Percentiles rank a stretch among this genome's conserved stretches.
phyloP scores from a whole-genome alignment of 345 rosid genomes.

The Psidium friedrichsthalianum region DNA sequence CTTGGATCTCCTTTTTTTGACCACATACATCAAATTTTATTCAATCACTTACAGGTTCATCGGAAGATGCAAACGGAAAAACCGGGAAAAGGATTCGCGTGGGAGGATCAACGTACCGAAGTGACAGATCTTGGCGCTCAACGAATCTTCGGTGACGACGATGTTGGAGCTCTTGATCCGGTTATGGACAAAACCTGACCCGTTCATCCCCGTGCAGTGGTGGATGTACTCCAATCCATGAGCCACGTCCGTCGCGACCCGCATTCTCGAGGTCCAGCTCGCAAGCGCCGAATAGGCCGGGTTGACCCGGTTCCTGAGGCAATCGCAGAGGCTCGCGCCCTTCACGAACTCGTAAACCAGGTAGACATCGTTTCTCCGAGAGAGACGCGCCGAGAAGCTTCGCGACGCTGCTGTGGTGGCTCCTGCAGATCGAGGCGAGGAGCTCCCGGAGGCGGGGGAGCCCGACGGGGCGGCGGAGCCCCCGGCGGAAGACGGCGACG shows the following conservation, averaged over 20 bases:
- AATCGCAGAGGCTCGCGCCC: slow-evolving; percentile 56
- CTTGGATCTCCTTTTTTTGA: not conserved
- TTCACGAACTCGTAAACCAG: slow-evolving; percentile 52
- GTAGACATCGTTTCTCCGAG: slow-evolving; percentile 31
- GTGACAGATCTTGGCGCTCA: slow-evolving; percentile 30
- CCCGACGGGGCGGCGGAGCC: slow-evolving; percentile 12
- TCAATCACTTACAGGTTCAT: not conserved
- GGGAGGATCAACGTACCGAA: slow-evolving; percentile 11
- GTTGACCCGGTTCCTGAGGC: slow-evolving; percentile 48
- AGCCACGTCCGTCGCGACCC: slow-evolving; percentile 68
- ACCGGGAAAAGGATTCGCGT: not conserved
- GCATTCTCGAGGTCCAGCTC: slow-evolving; percentile 70
- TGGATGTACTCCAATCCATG: slow-evolving; percentile 43
- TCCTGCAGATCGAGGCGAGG: slow-evolving; percentile 13
- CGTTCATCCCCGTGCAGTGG: slow-evolving; percentile 14
- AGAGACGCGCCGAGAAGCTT: slow-evolving; percentile 34
- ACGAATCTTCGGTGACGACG: slow-evolving; percentile 17
- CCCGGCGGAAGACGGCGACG: slow-evolving; percentile 19
- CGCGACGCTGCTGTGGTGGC: slow-evolving; percentile 8
- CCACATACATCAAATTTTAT: not conserved
- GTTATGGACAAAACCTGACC: slow-evolving; percentile 24
- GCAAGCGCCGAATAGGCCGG: slow-evolving; percentile 59
- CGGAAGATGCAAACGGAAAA: not conserved
- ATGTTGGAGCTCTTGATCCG: slow-evolving; percentile 37
- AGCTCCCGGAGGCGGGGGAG: slow-evolving; percentile 2